phyloP scores from a whole-genome alignment of 495 filamentous ascomycete species.

The Tirmania nivea region DNA sequence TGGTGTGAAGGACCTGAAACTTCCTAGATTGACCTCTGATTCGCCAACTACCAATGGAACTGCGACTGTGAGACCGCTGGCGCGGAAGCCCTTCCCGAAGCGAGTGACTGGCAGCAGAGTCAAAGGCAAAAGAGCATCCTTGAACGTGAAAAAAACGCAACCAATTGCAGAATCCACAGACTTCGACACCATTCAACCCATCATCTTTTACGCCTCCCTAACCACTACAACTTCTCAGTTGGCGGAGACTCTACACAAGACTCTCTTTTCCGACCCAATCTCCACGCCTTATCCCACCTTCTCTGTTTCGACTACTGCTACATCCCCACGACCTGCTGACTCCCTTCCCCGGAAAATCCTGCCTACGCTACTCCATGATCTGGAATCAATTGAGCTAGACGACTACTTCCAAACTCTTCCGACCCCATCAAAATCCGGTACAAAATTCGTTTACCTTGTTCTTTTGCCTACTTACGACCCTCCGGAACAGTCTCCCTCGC shows the following conservation, averaged over 20 bases:
- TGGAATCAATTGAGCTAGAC: constrained; percentile 72
- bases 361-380: constrained; percentile 45
- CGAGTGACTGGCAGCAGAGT: constrained; percentile 27
- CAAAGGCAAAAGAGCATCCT: neutral
- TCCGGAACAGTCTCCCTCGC: constrained; percentile 58
- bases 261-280: constrained; percentile 8
- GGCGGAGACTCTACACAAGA: constrained; percentile 28
- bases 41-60: constrained; percentile 6
- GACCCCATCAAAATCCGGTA: constrained; percentile 22
- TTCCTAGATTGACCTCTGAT: neutral
- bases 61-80: neutral
- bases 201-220: constrained; percentile 75
- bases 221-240: constrained; percentile 58
- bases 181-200: constrained; percentile 37
- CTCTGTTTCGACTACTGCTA: constrained; percentile 21
- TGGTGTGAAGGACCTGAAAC: neutral
- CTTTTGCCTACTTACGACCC: constrained; percentile 65
- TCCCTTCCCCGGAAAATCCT: constrained; percentile 24
- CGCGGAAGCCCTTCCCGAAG: constrained; percentile 20
- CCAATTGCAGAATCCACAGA: constrained; percentile 10
- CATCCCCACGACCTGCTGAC: constrained; percentile 5
- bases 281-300: constrained; percentile 11
- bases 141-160: constrained; percentile 19
- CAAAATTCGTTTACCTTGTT: constrained; percentile 58
- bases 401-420: constrained; percentile 59